A percentile compares a stretch with the other conserved stretches of the same genome.
These are phyloP conservation scores for Solanum corneliomulleri DNA, from an alignment of 257 asterid genomes.

Conservation along the genomic window DNA sequence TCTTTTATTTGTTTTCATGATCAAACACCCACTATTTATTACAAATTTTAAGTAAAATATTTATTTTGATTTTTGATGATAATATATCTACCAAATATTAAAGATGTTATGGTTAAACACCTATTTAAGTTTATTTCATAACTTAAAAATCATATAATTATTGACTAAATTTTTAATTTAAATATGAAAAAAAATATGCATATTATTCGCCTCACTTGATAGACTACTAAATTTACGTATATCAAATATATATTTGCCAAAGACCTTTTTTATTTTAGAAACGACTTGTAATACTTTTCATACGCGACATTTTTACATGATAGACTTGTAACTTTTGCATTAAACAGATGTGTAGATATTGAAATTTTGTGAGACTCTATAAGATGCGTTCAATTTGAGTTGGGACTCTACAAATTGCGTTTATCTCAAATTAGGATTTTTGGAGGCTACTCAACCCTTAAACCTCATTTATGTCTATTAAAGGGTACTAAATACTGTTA, in stretches of 20 bases:
- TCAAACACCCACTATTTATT: neutral
- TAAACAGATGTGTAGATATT: neutral
- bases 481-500: too few species aligned
- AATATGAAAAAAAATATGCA: rapidly evolving
- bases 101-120: neutral
- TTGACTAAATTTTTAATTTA: rapidly evolving
- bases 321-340: neutral
- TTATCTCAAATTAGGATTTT: too few species aligned
- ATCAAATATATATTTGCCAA: rapidly evolving
- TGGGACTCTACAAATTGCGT: too few species aligned
- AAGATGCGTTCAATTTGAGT: too few species aligned
- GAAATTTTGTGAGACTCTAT: too few species aligned
- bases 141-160: rapidly evolving
- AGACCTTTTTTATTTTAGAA: too few species aligned
- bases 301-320: neutral
- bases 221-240: neutral
- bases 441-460: too few species aligned
- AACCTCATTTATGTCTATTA: too few species aligned
- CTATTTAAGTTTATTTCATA: neutral
- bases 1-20: neutral
- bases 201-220: neutral
- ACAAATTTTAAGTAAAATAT: too few species aligned
- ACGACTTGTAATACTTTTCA: neutral
- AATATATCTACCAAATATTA: neutral
- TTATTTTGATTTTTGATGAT: neutral